Evolutionary conservation across 2,329 filamentous ascomycete species (phyloP).

Genomic region (Colletotrichum trifolii): DNA sequence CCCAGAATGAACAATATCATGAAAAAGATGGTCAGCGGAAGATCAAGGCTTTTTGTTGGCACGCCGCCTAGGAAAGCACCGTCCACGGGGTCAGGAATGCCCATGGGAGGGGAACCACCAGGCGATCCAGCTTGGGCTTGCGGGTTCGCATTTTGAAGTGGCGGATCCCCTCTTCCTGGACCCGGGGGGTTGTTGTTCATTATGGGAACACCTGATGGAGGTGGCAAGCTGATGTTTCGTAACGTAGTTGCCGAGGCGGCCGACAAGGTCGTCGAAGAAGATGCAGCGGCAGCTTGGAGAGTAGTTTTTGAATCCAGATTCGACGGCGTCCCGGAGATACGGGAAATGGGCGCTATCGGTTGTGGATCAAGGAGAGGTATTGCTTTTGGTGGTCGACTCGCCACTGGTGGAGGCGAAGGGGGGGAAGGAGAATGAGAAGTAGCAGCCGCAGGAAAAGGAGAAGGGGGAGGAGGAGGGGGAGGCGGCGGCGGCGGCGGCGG

Average conservation of each 20-base stretch:
- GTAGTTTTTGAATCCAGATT: neutral
- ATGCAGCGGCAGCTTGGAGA: conserved; percentile 6
- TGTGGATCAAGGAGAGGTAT: conserved; percentile 7
- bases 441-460: neutral
- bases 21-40: conserved; percentile 41
- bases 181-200: conserved; percentile 7
- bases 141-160: neutral
- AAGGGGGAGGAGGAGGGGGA: neutral
- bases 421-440: neutral
- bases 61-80: conserved; percentile 32
- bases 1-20: conserved; percentile 41
- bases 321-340: neutral
- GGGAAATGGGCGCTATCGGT: neutral
- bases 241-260: conserved; percentile 12
- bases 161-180: conserved; percentile 8
- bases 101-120: conserved; percentile 13
- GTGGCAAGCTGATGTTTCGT: neutral
- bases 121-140: conserved; percentile 12
- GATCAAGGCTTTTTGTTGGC: conserved; percentile 37
- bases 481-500: conserved; percentile 1
- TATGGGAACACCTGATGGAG: neutral
- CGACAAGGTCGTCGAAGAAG: neutral
- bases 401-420: neutral
- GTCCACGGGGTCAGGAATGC: conserved; percentile 25
- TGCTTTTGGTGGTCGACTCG: neutral